phyloP scores from a whole-genome alignment of 495 filamentous ascomycete genomes.

The Penicillium riverlandense region DNA sequence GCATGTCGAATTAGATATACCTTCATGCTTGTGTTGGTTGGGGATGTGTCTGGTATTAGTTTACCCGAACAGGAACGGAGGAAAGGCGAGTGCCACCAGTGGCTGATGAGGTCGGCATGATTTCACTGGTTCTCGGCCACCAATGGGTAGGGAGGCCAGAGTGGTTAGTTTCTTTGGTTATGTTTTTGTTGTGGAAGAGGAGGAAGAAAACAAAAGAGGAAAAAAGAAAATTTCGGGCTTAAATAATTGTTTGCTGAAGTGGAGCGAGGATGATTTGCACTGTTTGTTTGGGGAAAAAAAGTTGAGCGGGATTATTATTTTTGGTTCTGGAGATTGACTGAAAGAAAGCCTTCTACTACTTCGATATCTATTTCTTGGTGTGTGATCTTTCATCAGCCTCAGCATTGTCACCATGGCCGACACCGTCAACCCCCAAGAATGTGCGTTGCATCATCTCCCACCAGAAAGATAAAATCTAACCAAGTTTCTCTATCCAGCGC shows the following conservation, averaged over 20 bases:
- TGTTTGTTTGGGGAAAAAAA: conserved; percentile 25
- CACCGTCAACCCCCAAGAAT: conserved; percentile 28
- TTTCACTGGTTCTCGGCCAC: background rate
- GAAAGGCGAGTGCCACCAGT: no score
- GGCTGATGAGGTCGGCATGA: background rate
- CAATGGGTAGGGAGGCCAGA: background rate
- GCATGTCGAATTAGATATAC: conserved; percentile 75
- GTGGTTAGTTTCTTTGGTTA: no score
- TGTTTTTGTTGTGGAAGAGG: background rate
- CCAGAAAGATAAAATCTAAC: no score
- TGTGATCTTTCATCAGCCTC: background rate
- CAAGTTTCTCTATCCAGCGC: conserved; percentile 17
- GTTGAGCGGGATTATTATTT: conserved; percentile 3
- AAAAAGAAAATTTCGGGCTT: conserved; percentile 4
- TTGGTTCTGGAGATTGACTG: no score
- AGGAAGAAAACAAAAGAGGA: background rate
- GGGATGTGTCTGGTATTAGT: conserved; percentile 11
- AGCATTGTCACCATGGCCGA: conserved; percentile 21
- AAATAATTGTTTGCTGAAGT: conserved; percentile 12
- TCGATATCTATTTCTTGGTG: no score
- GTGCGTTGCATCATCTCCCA: conserved; percentile 14
- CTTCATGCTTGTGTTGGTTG: conserved; percentile 33
- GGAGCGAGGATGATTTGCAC: conserved; percentile 17
- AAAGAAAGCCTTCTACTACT: no score
- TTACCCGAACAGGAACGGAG: background rate